Conservation (phyloP, 2,329 filamentous ascomycete genomes). For the Apiospora pterosperma region DNA sequence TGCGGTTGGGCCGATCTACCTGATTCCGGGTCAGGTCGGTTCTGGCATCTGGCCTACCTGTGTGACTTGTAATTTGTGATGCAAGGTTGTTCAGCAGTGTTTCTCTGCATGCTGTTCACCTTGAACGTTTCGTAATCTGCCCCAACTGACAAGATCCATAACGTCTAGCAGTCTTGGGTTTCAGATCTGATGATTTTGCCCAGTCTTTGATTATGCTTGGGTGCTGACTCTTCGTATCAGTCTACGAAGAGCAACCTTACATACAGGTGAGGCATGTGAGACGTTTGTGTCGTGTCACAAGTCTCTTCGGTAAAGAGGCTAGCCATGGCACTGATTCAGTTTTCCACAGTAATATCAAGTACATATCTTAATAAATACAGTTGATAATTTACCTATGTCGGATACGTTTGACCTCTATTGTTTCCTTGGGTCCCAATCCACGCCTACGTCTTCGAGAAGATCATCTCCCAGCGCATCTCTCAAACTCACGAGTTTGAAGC, state of each 20-base stretch:
- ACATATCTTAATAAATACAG: not conserved
- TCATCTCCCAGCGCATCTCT: constrained; percentile 34
- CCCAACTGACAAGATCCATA: not conserved
- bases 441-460: constrained; percentile 32
- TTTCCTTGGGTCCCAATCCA: constrained; percentile 35
- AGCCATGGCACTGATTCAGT: too few relatives aligned
- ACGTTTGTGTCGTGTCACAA: not conserved
- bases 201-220: too few relatives aligned
- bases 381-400: not conserved
- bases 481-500: constrained; percentile 47
- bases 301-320: not conserved
- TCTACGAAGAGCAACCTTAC: too few relatives aligned
- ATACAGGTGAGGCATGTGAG: too few relatives aligned
- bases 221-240: too few relatives aligned
- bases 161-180: too few relatives aligned
- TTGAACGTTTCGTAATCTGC: not conserved
- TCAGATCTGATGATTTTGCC: too few relatives aligned
- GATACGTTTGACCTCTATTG: not conserved
- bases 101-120: not conserved
- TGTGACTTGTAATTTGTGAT: not conserved
- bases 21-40: not conserved
- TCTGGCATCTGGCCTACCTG: not conserved
- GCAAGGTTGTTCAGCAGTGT: not conserved
- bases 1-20: not conserved
- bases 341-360: too few relatives aligned